A percentile compares a stretch with the other conserved stretches of the same genome.
phyloP scores from a whole-genome alignment of 148 eudicot genomes.

The Rhododendron molle region DNA sequence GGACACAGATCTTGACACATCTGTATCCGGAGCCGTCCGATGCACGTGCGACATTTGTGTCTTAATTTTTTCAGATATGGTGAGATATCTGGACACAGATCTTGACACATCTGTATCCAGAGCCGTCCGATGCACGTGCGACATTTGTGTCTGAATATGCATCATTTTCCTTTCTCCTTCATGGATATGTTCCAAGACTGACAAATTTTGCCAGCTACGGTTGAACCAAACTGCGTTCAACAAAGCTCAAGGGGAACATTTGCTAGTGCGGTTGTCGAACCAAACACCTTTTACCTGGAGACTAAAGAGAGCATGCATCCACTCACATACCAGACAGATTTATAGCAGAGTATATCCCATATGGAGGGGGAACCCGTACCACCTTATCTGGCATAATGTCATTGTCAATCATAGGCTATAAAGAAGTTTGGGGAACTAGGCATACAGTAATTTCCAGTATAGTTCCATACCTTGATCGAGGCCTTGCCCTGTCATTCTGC shows the following conservation, averaged over 20 bases:
- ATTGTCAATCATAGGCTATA: background rate
- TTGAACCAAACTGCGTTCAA: background rate
- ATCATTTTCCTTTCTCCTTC: background rate
- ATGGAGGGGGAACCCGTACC: background rate
- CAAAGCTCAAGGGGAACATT: background rate
- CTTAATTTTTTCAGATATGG: too few species aligned
- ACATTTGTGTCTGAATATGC: background rate
- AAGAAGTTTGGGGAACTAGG: background rate
- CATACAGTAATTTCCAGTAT: background rate
- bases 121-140: background rate
- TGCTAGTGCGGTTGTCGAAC: background rate
- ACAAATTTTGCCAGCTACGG: background rate
- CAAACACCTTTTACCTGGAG: background rate
- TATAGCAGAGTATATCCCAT: background rate
- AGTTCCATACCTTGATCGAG: background rate
- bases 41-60: too few species aligned
- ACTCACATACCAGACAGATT: background rate
- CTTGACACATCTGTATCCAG: background rate
- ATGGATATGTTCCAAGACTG: background rate
- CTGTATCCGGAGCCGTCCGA: too few species aligned
- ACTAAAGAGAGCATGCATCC: background rate
- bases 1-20: too few species aligned
- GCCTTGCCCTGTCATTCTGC: background rate
- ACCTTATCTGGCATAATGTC: background rate
- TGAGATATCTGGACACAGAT: too few species aligned